Evolutionary conservation across 2,329 filamentous ascomycete genomes (phyloP), one percentile per base, ranked within the genome.

Genomic region (Dactylella cylindrospora): DNA sequence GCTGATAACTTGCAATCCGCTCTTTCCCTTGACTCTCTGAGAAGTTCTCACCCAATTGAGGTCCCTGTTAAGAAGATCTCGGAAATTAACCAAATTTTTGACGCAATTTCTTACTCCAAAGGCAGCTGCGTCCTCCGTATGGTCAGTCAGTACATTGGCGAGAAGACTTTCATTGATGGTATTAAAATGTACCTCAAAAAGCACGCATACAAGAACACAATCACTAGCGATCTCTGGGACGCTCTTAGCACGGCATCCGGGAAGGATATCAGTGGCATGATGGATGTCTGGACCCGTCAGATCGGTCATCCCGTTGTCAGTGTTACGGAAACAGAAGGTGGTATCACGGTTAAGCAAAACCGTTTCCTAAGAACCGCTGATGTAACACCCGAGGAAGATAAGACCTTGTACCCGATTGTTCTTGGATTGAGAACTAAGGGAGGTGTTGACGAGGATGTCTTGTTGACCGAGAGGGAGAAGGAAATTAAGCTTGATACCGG

Each of bases 71-170:
- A 95, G 79, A 85, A 87, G 59, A 90, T 90, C 22, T 90, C 95
- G 68, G 90, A 97, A 74, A 90, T 97, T 73, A 95, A 95, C 75
- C 90, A 97, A 76, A 97, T 97, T 68, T 97, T 97, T 69, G 91
- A 97, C 72, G 88, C 90, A 65, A 97, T 97, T 67, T 96, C 91
- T 1, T 97, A 97, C 75, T 90, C 89, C 52, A 97, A 97, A 77
- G 91, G 91, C 13, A 96, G 90, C 8, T 95, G 90, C 69, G 90
- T 97, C 26, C 79, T 97, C 64, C 87, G 91, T 71, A 97, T 97
- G 91, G 90, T 97, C 67, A 95, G 91, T 15, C 95, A 90, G 67
- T 94, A 95, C 70, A 78, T 97, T 19, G 91, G 91, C 44, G 91
- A 97, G 73, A 89, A 96, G 35, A 79, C 82, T 13, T 97, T 97